phyloP scores from a whole-genome alignment of 371 early-diverging fungal genomes.

The Mucor indicus region DNA sequence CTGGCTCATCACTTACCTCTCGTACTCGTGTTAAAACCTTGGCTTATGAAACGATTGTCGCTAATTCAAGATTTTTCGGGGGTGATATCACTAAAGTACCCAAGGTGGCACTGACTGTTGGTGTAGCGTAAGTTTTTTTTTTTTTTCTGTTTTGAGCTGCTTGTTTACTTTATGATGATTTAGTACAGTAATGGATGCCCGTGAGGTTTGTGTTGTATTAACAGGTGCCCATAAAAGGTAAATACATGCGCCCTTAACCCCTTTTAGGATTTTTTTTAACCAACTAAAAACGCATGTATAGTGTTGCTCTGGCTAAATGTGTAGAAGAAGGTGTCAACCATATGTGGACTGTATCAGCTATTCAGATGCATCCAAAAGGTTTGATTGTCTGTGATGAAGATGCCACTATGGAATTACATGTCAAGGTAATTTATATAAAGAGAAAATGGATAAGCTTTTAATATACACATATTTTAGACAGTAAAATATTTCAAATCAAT shows the following conservation, averaged over 20 bases:
- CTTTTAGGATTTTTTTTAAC: too few relatives aligned
- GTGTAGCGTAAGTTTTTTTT: constrained; percentile 46
- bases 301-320: constrained; percentile 77
- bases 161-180: constrained; percentile 7
- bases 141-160: background rate
- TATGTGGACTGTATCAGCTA: constrained; percentile 87
- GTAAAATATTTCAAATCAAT: constrained; percentile 67
- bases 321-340: constrained; percentile 82
- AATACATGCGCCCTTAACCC: constrained; percentile 62
- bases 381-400: constrained; percentile 89
- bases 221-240: constrained; percentile 74
- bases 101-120: constrained; percentile 69
- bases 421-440: constrained; percentile 56
- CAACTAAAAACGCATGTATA: constrained; percentile 70
- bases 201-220: constrained; percentile 79
- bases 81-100: constrained; percentile 69
- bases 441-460: background rate
- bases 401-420: constrained; percentile 73
- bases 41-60: constrained; percentile 71
- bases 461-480: constrained; percentile 47
- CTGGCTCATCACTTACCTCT: constrained; percentile 65
- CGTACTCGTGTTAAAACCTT: constrained; percentile 70
- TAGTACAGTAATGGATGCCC: constrained; percentile 76
- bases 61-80: constrained; percentile 70
- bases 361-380: constrained; percentile 80